These are phyloP conservation scores for Kokia cookei DNA, from an alignment of 441 rosid species.

Conservation along the genomic window DNA sequence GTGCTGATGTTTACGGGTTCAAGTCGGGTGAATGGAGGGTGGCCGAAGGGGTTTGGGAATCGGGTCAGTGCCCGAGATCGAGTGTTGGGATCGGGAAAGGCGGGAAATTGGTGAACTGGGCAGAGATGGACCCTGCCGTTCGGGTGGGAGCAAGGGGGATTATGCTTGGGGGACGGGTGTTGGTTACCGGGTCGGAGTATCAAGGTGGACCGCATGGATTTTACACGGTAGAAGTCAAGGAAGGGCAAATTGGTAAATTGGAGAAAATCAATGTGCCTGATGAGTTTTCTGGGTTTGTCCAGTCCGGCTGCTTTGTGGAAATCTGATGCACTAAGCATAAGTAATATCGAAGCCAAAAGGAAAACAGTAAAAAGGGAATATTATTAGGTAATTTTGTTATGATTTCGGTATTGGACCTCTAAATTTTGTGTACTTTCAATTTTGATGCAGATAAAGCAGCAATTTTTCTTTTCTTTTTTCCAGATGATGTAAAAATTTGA, in stretches of 20 bases:
- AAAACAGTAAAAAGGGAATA: not conserved
- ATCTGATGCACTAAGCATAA: constrained; percentile 9
- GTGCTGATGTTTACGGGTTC: constrained; percentile 25
- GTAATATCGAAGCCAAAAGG: not conserved
- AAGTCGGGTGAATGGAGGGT: constrained; percentile 28
- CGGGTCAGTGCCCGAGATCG: constrained; percentile 40
- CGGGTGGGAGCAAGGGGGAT: constrained; percentile 26
- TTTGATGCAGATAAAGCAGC: not conserved
- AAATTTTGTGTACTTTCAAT: not conserved
- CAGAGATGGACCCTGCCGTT: constrained; percentile 17
- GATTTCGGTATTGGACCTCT: not conserved
- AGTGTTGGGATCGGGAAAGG: constrained; percentile 22
- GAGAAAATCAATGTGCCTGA: constrained; percentile 25
- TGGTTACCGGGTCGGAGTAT: constrained; percentile 37
- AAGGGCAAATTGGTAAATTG: constrained; percentile 18
- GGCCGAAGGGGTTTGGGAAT: constrained; percentile 30
- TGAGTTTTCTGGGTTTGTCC: constrained; percentile 39
- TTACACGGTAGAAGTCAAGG: constrained; percentile 15
- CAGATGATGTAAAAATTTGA: not conserved
- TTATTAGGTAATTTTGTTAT: not conserved
- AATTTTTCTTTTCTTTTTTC: not conserved
- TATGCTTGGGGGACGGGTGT: constrained; percentile 9
- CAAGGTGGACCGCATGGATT: constrained; percentile 38
- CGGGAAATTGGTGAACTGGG: constrained; percentile 24
- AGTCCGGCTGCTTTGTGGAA: constrained; percentile 46